Evolutionary conservation across 768 basidiomycete species (phyloP).

Genomic region (Lactifluus subvellereus): DNA sequence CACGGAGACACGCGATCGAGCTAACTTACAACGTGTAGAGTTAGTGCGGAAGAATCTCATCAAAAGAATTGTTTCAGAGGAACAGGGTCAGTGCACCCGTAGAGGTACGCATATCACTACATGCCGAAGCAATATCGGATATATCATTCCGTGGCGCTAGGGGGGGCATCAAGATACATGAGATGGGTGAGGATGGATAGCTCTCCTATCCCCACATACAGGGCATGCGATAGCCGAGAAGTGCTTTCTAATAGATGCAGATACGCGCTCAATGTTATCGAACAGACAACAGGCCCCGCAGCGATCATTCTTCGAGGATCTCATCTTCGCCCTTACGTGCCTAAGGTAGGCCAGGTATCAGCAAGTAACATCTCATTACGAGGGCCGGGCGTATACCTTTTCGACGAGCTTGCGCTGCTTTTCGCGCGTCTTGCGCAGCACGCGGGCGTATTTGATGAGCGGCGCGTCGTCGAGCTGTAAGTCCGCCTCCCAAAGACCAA

Average conservation of each 20-base stretch:
- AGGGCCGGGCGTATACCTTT: slow-evolving; percentile 46
- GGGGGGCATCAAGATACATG: not conserved
- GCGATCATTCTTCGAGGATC: slow-evolving; percentile 47
- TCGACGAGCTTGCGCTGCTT: slow-evolving; percentile 63
- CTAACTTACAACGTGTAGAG: not conserved
- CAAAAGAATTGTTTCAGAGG: not conserved
- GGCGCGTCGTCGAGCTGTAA: slow-evolving; percentile 66
- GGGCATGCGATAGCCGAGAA: not conserved
- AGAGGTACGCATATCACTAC: not conserved
- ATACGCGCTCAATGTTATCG: not conserved
- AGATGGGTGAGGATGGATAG: not conserved
- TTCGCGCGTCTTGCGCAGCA: slow-evolving; percentile 76
- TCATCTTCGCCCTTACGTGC: slow-evolving; percentile 67
- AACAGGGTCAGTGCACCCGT: not conserved
- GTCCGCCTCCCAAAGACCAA: slow-evolving; percentile 66
- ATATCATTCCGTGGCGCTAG: not conserved
- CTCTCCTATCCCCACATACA: not conserved
- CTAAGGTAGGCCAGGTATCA: slow-evolving; percentile 32
- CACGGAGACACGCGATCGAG: not conserved
- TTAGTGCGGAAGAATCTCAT: not conserved
- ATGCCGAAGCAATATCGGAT: not conserved
- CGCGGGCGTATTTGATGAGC: slow-evolving; percentile 72
- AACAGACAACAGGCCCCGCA: not conserved
- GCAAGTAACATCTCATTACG: not conserved
- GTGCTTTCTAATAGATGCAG: not conserved